These are phyloP conservation scores for Nicotiana knightiana DNA, from an alignment of 257 asterid species.

Conservation along the genomic window DNA sequence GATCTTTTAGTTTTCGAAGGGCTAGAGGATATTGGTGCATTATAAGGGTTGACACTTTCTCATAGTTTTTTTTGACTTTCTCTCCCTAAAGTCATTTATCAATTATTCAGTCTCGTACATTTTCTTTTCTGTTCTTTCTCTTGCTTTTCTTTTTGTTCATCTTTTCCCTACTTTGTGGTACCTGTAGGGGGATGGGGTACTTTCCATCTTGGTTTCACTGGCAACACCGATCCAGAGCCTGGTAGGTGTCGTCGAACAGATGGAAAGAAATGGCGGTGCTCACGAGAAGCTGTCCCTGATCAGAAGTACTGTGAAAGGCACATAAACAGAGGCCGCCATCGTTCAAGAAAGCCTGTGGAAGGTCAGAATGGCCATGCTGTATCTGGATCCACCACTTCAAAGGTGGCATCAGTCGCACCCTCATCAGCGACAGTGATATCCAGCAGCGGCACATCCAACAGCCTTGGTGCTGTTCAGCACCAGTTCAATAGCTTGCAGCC, in stretches of 20 bases:
- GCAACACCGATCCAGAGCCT: conserved; percentile 91
- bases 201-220: conserved; percentile 69
- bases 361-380: conserved; percentile 79
- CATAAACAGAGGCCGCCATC: conserved; percentile 97
- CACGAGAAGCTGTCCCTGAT: conserved; percentile 93
- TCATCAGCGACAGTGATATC: conserved; percentile 48
- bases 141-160: neutral
- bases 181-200: conserved; percentile 83
- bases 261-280: conserved; percentile 99
- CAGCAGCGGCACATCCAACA: conserved; percentile 39
- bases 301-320: conserved; percentile 98
- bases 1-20: neutral
- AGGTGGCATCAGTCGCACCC: conserved; percentile 46
- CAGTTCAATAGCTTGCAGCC: conserved; percentile 39
- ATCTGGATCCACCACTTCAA: conserved; percentile 56
- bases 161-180: neutral
- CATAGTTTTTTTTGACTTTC: neutral
- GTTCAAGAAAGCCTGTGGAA: conserved; percentile 99
- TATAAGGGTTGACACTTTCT: neutral
- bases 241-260: conserved; percentile 98
- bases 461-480: conserved; percentile 41
- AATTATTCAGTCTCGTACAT: neutral
- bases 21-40: neutral
- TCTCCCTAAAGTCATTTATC: neutral
- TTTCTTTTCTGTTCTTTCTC: neutral